Conservation (phyloP, 495 filamentous ascomycete genomes). For the Neurospora sp. region DNA sequence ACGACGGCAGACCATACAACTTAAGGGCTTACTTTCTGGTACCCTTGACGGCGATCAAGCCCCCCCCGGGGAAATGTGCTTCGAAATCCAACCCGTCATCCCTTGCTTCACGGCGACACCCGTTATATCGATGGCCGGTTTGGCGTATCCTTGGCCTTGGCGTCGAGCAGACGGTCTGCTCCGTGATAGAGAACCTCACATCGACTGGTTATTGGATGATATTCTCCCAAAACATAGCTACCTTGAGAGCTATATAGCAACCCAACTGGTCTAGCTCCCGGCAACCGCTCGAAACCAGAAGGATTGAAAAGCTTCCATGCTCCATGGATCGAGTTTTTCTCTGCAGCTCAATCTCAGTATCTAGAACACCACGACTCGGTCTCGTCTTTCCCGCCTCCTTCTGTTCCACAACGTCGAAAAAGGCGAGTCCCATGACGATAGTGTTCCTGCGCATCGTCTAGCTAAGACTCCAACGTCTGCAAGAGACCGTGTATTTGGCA, state of each 20-base stretch:
- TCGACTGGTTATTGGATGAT: neutral
- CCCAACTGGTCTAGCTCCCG: neutral
- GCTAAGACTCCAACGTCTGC: neutral
- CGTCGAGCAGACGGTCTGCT: neutral
- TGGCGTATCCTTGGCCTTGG: neutral
- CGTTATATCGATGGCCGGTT: neutral
- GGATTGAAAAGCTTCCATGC: neutral
- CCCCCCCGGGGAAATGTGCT: neutral
- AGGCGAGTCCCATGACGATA: neutral
- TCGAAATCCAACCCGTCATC: neutral
- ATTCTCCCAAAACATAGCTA: neutral
- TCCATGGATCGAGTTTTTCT: neutral
- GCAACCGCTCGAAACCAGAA: neutral
- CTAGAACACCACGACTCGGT: neutral
- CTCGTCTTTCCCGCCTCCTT: neutral
- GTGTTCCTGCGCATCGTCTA: neutral
- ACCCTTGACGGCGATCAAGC: neutral
- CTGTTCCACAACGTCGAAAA: neutral
- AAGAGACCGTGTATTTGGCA: neutral
- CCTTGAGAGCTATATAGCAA: neutral
- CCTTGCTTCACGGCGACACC: neutral
- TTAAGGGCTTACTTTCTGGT: neutral
- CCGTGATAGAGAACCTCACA: neutral
- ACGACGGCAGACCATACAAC: neutral
- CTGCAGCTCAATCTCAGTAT: neutral